Conservation (phyloP, 1,284 basidiomycete species). For the Lignosus rhinocerotis region DNA sequence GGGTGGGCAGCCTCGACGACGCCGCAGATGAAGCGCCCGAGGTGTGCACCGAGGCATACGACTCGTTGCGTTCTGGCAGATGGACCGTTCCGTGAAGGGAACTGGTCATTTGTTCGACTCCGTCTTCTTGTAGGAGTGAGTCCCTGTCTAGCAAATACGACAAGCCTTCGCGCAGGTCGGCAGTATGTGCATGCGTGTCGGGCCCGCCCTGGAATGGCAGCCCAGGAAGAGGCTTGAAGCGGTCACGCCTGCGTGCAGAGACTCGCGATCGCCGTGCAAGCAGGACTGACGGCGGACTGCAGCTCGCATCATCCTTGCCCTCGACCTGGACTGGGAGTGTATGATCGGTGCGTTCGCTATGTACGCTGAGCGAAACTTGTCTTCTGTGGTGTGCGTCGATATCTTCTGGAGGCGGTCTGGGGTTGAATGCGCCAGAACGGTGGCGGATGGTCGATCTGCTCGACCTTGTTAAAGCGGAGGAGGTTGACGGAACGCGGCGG, state of each 20-base stretch:
- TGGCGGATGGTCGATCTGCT: slow-evolving; percentile 23
- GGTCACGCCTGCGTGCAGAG: slow-evolving; percentile 4
- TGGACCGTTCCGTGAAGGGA: slow-evolving; percentile 24
- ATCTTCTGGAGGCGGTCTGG: not conserved
- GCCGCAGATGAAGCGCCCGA: slow-evolving; percentile 1
- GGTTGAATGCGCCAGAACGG: slow-evolving; percentile 29
- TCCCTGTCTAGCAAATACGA: not conserved
- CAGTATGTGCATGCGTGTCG: not conserved
- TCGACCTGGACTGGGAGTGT: slow-evolving; percentile 24
- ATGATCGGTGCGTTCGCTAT: slow-evolving; percentile 6
- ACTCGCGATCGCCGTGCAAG: slow-evolving; percentile 22
- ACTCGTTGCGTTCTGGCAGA: slow-evolving; percentile 8
- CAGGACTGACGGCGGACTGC: slow-evolving; percentile 21
- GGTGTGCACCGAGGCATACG: slow-evolving; percentile 7
- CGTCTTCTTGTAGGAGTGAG: not conserved
- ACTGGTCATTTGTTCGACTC: slow-evolving; percentile 5
- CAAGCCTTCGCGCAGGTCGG: not conserved
- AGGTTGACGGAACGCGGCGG: slow-evolving; percentile 22
- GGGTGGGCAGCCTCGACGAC: slow-evolving; percentile 25
- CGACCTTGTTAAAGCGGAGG: slow-evolving; percentile 13
- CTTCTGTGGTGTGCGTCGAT: not conserved
- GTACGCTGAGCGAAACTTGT: slow-evolving; percentile 6
- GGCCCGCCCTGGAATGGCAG: slow-evolving; percentile 1
- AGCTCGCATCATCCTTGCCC: slow-evolving; percentile 18
- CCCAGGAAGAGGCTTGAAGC: slow-evolving; percentile 12